Evolutionary conservation across 495 filamentous ascomycete genomes (phyloP).

Genomic region (Xylaria acuta): DNA sequence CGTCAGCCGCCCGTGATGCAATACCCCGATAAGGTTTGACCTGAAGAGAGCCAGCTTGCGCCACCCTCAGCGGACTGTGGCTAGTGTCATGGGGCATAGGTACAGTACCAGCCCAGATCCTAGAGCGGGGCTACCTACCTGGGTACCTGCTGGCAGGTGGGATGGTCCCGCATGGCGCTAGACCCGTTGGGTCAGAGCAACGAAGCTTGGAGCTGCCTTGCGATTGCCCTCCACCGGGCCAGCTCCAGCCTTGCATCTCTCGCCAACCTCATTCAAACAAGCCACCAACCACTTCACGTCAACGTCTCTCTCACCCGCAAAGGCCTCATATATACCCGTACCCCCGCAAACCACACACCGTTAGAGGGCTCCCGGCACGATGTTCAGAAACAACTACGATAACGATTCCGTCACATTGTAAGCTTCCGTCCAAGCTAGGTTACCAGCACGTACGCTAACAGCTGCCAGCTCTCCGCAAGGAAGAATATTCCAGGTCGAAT

Average conservation of each 20-base stretch:
- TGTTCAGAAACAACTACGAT: slow-evolving; percentile 99
- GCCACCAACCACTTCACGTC: slow-evolving; percentile 11
- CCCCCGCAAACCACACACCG: slow-evolving; percentile 17
- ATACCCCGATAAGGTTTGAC: slow-evolving; percentile 28
- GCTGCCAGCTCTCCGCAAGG: slow-evolving; percentile 89
- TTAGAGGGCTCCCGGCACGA: slow-evolving; percentile 51
- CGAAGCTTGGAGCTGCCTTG: slow-evolving; percentile 47
- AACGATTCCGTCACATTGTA: slow-evolving; percentile 99
- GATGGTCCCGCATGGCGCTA: slow-evolving; percentile 32
- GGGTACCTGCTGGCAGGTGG: slow-evolving; percentile 13
- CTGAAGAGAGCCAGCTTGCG: slow-evolving; percentile 35
- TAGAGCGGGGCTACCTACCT: neutral
- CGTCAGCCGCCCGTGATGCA: slow-evolving; percentile 40
- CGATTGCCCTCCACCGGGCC: slow-evolving; percentile 26
- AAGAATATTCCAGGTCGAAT: slow-evolving; percentile 99
- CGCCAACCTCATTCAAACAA: slow-evolving; percentile 29
- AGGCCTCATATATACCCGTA: neutral
- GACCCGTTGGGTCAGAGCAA: slow-evolving; percentile 35
- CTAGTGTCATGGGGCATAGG: slow-evolving; percentile 27
- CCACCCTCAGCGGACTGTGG: slow-evolving; percentile 31
- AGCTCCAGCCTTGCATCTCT: slow-evolving; percentile 37
- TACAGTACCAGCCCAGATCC: neutral
- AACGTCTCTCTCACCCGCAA: neutral
- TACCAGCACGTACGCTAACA: slow-evolving; percentile 26
- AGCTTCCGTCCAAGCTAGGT: slow-evolving; percentile 43